Base-by-base conservation (phyloP, 139 green algal genomes). In the Picochlorum sp. region DNA sequence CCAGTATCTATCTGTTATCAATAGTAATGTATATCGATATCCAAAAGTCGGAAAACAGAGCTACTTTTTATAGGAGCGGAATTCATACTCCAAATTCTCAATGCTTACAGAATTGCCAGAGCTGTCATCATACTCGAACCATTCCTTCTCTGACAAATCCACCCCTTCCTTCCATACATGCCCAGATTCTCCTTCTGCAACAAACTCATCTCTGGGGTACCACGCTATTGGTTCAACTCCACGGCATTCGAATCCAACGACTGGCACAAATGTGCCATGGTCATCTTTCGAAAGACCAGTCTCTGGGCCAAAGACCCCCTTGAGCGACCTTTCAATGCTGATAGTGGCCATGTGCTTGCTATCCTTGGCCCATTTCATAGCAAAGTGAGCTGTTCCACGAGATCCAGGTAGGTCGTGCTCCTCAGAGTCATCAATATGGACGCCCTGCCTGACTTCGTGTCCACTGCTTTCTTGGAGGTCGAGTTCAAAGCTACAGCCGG, bases 91-190 rank as follows among this genome's bases (percentile, higher is more conserved):
- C 8, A 91, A 68, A 2, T 75, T 69, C 57, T 78, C 82, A 1
- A 95, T 62, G 10, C 81, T 77, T 9, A 95, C 81, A 21, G 61
- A 72, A 26, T 84, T 74, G 5, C 74, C 74, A 2, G 73, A 62
- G 56, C 87, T 87, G 61, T 95, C 87, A 67, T 90, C 84, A 68
- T 87, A 95, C 16, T 95, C 87, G 14, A 52, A 73, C 87, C 87
- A 95, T 45, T 92, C 87, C 5, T 47, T 44, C n/a, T 82, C 75
- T 30, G 58, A 72, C 16, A 82, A 61, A 45, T 82, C 69, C 15
- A 85, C 71, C 11, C 78, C 71, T 21, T 75, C 51, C 20, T 73
- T 78, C 26, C 26, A 45, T 18, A 71, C 38, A 24, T 60, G 56
- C 20, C 70, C 72, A 50, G 75, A 78, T 16, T 58, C 59, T 2